Conservation (phyloP, 805 yeast species). For the Yamadazyma kitorensis region DNA sequence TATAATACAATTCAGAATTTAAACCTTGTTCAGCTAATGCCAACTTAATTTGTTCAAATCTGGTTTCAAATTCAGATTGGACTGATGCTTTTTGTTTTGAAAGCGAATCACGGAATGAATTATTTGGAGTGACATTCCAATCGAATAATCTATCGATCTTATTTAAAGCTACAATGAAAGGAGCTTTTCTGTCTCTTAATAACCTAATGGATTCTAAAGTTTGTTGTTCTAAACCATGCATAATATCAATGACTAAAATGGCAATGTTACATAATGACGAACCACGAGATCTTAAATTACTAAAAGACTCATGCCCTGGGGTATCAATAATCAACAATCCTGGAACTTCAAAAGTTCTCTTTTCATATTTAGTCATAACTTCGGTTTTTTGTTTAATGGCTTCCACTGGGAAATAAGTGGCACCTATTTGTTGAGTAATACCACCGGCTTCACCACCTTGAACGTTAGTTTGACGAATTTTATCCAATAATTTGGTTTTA, state of each 20-base stretch:
- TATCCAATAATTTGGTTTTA: slow-evolving; percentile 94
- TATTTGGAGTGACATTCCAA: slow-evolving; percentile 89
- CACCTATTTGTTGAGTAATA: slow-evolving; percentile 99
- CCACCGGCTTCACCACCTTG: slow-evolving; percentile 99
- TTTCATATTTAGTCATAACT: slow-evolving; percentile 84
- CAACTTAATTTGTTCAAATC: slow-evolving; percentile 79
- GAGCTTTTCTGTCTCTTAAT: slow-evolving; percentile 95
- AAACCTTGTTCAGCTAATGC: slow-evolving; percentile 97
- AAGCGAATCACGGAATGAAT: slow-evolving; percentile 93
- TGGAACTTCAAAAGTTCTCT: slow-evolving; percentile 88
- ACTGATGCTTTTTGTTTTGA: slow-evolving; percentile 80
- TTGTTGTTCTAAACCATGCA: slow-evolving; percentile 99
- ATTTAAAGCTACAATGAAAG: slow-evolving; percentile 94
- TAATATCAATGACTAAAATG: slow-evolving; percentile 94
- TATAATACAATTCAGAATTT: slow-evolving; percentile 94
- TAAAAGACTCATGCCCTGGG: slow-evolving; percentile 99
- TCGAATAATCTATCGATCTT: slow-evolving; percentile 96
- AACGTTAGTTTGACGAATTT: slow-evolving; percentile 96
- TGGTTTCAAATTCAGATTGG: slow-evolving; percentile 86
- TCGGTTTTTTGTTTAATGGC: slow-evolving; percentile 89
- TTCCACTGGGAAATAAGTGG: slow-evolving; percentile 97
- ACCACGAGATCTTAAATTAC: slow-evolving; percentile 97
- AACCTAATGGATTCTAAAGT: slow-evolving; percentile 91
- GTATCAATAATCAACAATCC: slow-evolving; percentile 96
- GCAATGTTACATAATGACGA: slow-evolving; percentile 99